Evolutionary conservation across 2,329 filamentous ascomycete species (phyloP), one percentile per base, ranked within the genome.

Genomic region (Elsinoe arachidis): DNA sequence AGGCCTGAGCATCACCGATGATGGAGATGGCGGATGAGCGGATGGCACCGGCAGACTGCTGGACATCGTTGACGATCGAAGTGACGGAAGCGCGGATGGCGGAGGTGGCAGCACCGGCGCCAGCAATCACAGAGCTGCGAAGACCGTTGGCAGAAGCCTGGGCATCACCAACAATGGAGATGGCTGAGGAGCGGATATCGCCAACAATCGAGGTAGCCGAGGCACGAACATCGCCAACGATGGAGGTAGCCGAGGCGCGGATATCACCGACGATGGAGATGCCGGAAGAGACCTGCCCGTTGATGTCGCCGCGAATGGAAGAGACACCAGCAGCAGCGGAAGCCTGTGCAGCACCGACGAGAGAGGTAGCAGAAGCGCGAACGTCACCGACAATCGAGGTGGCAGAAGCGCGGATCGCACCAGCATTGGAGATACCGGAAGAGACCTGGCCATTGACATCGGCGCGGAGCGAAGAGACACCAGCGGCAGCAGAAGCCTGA

Each of bases 11-110:
- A 23, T 49, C 26, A n/a, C 4, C 44, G 21, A 23, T n/a, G 21
- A 34, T 64, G 17, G 67, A 65, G 21, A 23, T 23, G 15, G 26
- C 64, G 17, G 67, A 65, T 57, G 67, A 65, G 9, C 68, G 66
- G 68, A 53, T 47, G 1, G 65, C 65, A 44, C 66, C 68, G 57
- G 67, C 66, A 2, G 68, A 51, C 15, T 23, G 14, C 46, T 51
- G 46, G 12, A 33, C 46, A 35, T 51, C 67, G 5, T 68, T 64
- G 62, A 69, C 66, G 15, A 59, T 61, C 44, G 61, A 66, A 17
- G 65, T 69, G 6, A 58, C 47, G 7, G 47, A 52, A 15, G 14
- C 39, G 39, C 39, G 39, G 12, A 46, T 46, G 41, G 41, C 41
- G 17, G 19, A 11, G 17, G 41, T 23, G n/a, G 41, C 33, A n/a